Evolutionary conservation across 805 yeast species (phyloP).

Genomic region (Zygoascus tannicola): DNA sequence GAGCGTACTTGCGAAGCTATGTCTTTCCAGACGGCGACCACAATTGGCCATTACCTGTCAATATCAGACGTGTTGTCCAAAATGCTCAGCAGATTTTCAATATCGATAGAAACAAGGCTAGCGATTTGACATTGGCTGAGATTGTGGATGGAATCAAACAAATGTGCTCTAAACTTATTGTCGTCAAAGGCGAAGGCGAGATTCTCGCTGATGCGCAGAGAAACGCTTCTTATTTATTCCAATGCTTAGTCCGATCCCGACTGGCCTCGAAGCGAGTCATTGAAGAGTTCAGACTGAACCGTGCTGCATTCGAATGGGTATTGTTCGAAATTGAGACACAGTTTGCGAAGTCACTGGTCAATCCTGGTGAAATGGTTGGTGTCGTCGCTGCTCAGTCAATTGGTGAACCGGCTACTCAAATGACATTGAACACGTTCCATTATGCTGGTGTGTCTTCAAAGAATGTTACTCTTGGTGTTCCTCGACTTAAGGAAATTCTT

Average conservation of each 20-base stretch:
- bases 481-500: constrained; percentile 98
- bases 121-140: constrained; percentile 80
- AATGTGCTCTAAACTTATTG: constrained; percentile 56
- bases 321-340: constrained; percentile 89
- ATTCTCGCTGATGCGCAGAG: constrained; percentile 78
- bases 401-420: constrained; percentile 99
- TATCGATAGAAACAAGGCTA: constrained; percentile 80
- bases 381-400: constrained; percentile 95
- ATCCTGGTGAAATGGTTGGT: constrained; percentile 98
- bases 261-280: constrained; percentile 83
- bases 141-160: constrained; percentile 63
- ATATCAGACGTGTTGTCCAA: constrained; percentile 90
- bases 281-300: constrained; percentile 79
- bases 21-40: constrained; percentile 91
- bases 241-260: constrained; percentile 86
- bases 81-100: constrained; percentile 97
- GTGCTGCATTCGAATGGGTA: constrained; percentile 91
- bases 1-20: constrained; percentile 64
- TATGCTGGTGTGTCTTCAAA: constrained; percentile 99
- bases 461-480: constrained; percentile 96
- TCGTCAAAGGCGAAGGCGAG: constrained; percentile 72
- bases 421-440: constrained; percentile 95
- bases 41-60: constrained; percentile 97
- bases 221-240: constrained; percentile 84
- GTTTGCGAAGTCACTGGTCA: constrained; percentile 81